Percentiles rank a stretch among this genome's conserved stretches.
Evolutionary conservation across 1,284 basidiomycete species (phyloP).

Genomic region (Cyathus olla): DNA sequence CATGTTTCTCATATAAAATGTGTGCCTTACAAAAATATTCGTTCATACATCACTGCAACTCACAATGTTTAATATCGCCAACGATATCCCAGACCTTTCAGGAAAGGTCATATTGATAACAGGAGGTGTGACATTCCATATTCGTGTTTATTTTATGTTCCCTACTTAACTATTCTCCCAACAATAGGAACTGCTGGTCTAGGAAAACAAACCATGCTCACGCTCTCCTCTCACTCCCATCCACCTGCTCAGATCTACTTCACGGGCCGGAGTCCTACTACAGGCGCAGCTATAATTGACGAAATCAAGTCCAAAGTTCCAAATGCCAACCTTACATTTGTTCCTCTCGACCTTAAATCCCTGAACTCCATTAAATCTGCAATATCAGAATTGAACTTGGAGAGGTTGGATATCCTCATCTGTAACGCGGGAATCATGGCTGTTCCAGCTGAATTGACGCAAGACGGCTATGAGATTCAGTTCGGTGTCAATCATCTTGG

Average conservation of each 20-base stretch:
- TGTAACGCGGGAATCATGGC: conserved; percentile 1
- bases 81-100: background rate
- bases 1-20: too few relatives aligned
- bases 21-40: too few relatives aligned
- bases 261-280: background rate
- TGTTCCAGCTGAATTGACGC: background rate
- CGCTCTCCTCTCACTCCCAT: background rate
- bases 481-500: background rate
- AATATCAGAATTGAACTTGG: background rate
- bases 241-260: background rate
- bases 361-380: background rate
- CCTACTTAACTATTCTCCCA: background rate
- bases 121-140: background rate
- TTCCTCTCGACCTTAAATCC: background rate
- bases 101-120: background rate
- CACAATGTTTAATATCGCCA: background rate
- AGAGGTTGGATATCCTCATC: background rate
- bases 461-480: background rate
- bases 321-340: background rate
- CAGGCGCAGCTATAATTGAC: background rate
- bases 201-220: background rate
- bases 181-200: background rate
- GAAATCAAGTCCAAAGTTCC: background rate
- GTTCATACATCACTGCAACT: too few relatives aligned
- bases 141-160: background rate